Percentiles rank a stretch among this genome's conserved stretches.
These are phyloP conservation scores for Solanum arcanum DNA, from an alignment of 257 asterid genomes.

Conservation along the genomic window DNA sequence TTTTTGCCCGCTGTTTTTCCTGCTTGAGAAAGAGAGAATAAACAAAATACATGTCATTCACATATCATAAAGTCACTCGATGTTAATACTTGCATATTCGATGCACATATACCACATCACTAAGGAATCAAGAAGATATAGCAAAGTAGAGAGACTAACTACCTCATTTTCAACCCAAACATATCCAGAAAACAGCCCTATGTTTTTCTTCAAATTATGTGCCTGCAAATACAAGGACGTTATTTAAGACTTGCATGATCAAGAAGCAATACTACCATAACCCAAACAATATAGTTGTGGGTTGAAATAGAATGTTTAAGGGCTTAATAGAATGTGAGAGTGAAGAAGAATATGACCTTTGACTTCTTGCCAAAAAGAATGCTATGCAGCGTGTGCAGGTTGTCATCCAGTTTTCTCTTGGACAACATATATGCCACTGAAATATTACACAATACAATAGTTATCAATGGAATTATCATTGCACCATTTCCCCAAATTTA, in stretches of 20 bases:
- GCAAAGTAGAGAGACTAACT: not conserved
- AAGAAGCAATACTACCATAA: not conserved
- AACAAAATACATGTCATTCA: not conserved
- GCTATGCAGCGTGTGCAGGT: conserved; percentile 68
- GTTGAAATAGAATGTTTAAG: not conserved
- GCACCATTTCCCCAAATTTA: not conserved
- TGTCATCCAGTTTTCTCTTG: conserved; percentile 87
- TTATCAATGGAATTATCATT: not conserved
- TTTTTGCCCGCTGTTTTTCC: conserved; percentile 64
- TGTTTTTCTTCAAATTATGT: conserved; percentile 58
- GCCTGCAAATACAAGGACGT: conserved; percentile 31
- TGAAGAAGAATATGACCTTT: conserved; percentile 32
- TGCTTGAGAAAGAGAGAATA: conserved; percentile 13
- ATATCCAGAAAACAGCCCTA: conserved; percentile 91
- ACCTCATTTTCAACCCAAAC: conserved; percentile 89
- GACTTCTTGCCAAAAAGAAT: conserved; percentile 84
- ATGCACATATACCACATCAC: not conserved
- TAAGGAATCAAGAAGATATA: not conserved
- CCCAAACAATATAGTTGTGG: not conserved
- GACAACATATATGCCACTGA: conserved; percentile 91
- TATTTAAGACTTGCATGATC: not conserved
- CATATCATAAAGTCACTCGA: not conserved
- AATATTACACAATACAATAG: not conserved
- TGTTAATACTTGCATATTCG: not conserved
- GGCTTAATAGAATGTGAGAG: not conserved